Evolutionary conservation across 2,329 filamentous ascomycete genomes (phyloP), one percentile per base, ranked within the genome.

Genomic region (Colletotrichum sp.): DNA sequence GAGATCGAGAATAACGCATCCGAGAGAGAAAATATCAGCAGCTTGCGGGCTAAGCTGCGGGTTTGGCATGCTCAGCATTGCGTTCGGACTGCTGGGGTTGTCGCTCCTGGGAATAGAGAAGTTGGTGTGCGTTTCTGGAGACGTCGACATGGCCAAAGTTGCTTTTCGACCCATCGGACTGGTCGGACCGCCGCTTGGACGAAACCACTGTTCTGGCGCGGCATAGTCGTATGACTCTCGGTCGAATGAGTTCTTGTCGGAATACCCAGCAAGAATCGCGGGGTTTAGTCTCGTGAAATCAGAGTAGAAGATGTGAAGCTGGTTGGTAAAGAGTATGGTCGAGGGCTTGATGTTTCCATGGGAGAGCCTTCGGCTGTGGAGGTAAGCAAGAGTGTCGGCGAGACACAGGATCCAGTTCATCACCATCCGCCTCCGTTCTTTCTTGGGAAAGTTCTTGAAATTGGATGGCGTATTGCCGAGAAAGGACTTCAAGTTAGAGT

Each of bases 341-440:
- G 93, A 93, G 2, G 94, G 94, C 76, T 91, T 92, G 81, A 96
- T 95, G 65, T 91, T 92, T 26, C 90, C 90, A 79, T 96, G 94
- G 4, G 90, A 90, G 28, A 91, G 88, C 2, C 92, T 91, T 64
- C 89, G 89, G 77, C 88, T 89, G 81, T 96, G 94, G 4, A 96
- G 84, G 77, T 90, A 94, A 69, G 92, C 91, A 18, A 95, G 81
- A 2, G 93, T 92, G 81, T 95, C 93, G 55, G 90, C 88, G 6
- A 96, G 88, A 81, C 94, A 96, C 80, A 94, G 92, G 80, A 95
- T 90, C 94, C 94, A 96, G 82, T 94, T 93, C 81, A 95, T 87
- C 7, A 95, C 82, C 18, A 93, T 85, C 62, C 87, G 85, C 39
- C 92, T 88, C 30, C 93, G 88, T 55, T 90, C 88, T 67, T 88